Evolutionary conservation across 2,329 filamentous ascomycete genomes (phyloP).

Genomic region (Beauveria brongniartii): DNA sequence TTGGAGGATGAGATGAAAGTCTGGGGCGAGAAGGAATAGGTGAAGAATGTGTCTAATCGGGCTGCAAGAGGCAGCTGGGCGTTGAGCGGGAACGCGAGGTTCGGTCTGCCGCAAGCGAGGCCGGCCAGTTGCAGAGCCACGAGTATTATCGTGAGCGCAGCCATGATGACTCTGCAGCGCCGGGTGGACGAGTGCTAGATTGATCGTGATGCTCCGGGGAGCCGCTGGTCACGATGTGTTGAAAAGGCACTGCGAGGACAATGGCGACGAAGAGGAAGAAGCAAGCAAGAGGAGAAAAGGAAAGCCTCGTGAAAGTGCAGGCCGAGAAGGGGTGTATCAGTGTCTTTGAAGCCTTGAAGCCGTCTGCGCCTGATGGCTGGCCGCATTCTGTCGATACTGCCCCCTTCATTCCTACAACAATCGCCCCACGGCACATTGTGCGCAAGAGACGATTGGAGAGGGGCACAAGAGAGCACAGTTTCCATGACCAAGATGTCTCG

Average conservation of each 20-base stretch:
- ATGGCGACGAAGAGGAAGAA: constrained; percentile 13
- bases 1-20: constrained; percentile 62
- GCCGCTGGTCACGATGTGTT: constrained; percentile 13
- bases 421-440: constrained; percentile 10
- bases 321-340: constrained; percentile 15
- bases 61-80: constrained; percentile 77
- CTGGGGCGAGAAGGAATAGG: constrained; percentile 61
- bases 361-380: constrained; percentile 22
- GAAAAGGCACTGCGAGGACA: constrained; percentile 10
- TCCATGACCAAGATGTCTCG: constrained; percentile 25
- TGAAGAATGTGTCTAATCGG: constrained; percentile 57
- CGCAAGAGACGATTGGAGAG: neutral
- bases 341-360: constrained; percentile 13
- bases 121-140: constrained; percentile 17
- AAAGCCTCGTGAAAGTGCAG: constrained; percentile 7
- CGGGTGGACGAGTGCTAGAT: constrained; percentile 13
- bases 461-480: constrained; percentile 11
- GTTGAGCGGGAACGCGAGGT: constrained; percentile 64
- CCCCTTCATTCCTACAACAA: constrained; percentile 31
- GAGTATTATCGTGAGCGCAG: constrained; percentile 20
- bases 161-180: constrained; percentile 21
- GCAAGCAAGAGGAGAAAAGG: constrained; percentile 12
- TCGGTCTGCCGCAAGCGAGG: constrained; percentile 29
- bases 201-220: constrained; percentile 14
- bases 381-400: constrained; percentile 19